Base-by-base conservation (phyloP, 1,284 basidiomycete genomes). In the Athelia sp. region DNA sequence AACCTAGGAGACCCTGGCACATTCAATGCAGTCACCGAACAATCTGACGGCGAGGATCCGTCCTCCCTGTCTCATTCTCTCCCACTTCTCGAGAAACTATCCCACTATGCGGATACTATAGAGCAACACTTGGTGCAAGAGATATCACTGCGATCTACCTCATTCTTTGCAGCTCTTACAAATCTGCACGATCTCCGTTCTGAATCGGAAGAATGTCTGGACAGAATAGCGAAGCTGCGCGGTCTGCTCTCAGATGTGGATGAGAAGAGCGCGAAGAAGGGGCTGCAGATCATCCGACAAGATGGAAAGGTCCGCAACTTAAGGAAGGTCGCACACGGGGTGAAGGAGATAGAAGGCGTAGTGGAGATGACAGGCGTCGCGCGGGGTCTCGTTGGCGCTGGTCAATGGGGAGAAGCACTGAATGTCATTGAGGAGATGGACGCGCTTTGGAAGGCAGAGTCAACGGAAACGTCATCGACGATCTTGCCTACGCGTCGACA, bases 61-160 rank as follows among this genome's bases (percentile, higher is more conserved):
- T 71, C 78, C 1, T 71, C 81, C 10, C 73, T 86, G 55, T 76
- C 84, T 21, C 72, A 88, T 69, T 75, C 85, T 3, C 73, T 85
- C 2, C 86, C 84, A 0, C 74, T 96, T 1, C 86, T 97, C n/a
- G 94, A 98, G 62, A 88, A 86, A 61, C 81, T 98, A 49, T 94
- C 93, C 13, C 87, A 93, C 53, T 90, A 98, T 61, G 87, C 95
- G 6, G 97, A 98, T 64, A 90, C 90, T 1, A 82, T 99, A 53
- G 96, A 99, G 62, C 86, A 94, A 55, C 95, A 99, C 63, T 87
- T 99, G 48, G 83, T 97, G 14, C 84, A 86, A 57, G 96, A 98
- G 68, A 97, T 99, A 49, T 89, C 90, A 6, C 72, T 88, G 10
- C 87, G 95, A 3, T 93, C 93, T 0, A 82, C 90, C 0, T 93